These are phyloP conservation scores for Bassia scoparia DNA, from an alignment of 148 eudicot species.

Conservation along the genomic window DNA sequence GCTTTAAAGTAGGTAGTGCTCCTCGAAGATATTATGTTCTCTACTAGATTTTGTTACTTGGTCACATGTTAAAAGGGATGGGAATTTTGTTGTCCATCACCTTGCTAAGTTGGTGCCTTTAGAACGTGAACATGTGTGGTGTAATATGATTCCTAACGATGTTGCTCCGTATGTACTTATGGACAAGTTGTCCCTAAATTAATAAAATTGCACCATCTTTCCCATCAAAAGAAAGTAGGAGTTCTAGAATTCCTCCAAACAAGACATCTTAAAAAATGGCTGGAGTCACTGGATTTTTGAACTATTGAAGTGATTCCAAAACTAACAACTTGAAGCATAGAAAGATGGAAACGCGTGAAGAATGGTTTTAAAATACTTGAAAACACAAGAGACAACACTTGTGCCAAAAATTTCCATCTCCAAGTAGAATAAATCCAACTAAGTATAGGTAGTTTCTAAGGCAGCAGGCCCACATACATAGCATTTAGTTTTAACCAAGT, in stretches of 20 bases:
- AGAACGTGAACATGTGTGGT: too few species aligned
- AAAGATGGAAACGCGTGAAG: neutral
- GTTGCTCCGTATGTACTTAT: too few species aligned
- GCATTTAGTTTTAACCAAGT: neutral
- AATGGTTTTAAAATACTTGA: neutral
- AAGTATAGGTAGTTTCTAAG: neutral
- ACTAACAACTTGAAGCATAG: neutral
- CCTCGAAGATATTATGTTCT: too few species aligned
- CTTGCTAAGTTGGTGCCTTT: too few species aligned
- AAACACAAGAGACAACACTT: neutral
- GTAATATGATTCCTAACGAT: too few species aligned
- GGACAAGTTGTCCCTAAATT: too few species aligned
- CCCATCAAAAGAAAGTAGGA: too few species aligned
- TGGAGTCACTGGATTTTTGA: too few species aligned
- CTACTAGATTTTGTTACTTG: too few species aligned
- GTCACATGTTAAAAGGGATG: too few species aligned
- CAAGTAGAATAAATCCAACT: neutral
- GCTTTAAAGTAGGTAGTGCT: neutral
- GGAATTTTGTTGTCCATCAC: too few species aligned
- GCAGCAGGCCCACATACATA: neutral
- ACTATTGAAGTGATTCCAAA: neutral
- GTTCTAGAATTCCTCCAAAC: neutral
- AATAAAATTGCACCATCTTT: too few species aligned
- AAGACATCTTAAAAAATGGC: neutral
- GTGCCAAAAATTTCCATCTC: neutral